Evolutionary conservation across 2,329 filamentous ascomycete genomes (phyloP).

Genomic region (Diplodia sapinea): DNA sequence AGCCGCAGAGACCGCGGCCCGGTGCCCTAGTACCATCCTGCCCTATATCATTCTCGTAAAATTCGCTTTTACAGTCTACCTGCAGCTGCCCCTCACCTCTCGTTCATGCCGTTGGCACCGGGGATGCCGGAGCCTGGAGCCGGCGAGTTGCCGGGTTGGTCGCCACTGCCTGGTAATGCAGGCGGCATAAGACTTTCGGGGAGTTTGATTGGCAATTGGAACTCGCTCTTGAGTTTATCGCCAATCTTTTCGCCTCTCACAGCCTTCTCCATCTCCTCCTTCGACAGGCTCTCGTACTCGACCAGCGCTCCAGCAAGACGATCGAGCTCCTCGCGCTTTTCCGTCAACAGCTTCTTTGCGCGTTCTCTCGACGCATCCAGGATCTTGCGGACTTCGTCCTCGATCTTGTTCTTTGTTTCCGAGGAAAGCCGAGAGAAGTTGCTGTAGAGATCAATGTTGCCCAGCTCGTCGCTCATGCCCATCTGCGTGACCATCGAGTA

Average conservation of each 20-base stretch:
- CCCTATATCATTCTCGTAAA: conserved; percentile 16
- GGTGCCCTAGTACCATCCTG: background rate
- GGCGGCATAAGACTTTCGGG: conserved; percentile 56
- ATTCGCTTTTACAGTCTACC: background rate
- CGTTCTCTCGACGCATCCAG: conserved; percentile 82
- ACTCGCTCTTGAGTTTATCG: conserved; percentile 61
- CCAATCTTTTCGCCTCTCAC: conserved; percentile 83
- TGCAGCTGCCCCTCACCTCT: conserved; percentile 26
- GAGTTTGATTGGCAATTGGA: conserved; percentile 67
- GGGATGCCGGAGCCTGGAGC: conserved; percentile 23
- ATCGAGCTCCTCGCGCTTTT: conserved; percentile 84
- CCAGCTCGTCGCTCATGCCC: conserved; percentile 86
- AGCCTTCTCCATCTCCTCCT: conserved; percentile 88
- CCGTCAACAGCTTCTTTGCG: conserved; percentile 71
- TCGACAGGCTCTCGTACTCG: conserved; percentile 90
- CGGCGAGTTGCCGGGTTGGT: conserved; percentile 19
- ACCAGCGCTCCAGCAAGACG: conserved; percentile 85
- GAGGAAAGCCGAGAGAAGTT: conserved; percentile 83
- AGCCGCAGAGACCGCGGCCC: conserved; percentile 5
- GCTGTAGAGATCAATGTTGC: conserved; percentile 84
- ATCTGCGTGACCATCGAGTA: conserved; percentile 87
- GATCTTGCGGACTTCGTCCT: conserved; percentile 83
- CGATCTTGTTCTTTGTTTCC: conserved; percentile 84
- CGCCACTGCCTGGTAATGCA: conserved; percentile 27
- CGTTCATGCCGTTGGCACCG: conserved; percentile 27